A percentile compares a stretch with the other conserved stretches of the same genome.
These are phyloP conservation scores for Stephania japonica DNA, from an alignment of 164 flowering plant genomes.

Conservation along the genomic window DNA sequence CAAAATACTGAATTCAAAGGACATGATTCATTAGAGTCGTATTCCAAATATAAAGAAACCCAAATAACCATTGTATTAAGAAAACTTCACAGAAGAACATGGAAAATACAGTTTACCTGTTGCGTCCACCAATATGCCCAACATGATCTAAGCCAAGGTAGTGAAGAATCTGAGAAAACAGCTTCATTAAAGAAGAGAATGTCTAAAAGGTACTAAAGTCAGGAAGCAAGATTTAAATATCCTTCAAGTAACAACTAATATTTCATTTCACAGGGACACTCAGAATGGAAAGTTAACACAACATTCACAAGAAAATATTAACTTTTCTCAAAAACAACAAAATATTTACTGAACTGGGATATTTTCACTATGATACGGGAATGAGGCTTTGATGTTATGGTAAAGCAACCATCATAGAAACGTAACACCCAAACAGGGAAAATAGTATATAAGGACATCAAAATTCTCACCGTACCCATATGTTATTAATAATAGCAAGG, in stretches of 20 bases:
- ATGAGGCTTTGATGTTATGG: not conserved
- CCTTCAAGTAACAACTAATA: not conserved
- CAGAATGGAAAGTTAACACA: not conserved
- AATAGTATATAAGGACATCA: no score
- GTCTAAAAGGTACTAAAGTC: not conserved
- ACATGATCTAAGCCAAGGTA: constrained; percentile 98
- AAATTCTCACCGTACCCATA: no score
- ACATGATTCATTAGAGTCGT: constrained; percentile 7
- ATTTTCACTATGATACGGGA: not conserved
- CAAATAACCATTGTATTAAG: not conserved
- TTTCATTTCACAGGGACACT: not conserved
- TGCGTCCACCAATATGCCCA: constrained; percentile 94
- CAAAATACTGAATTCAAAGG: constrained; percentile 40
- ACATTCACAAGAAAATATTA: not conserved
- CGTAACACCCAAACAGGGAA: not conserved
- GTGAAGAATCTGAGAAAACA: constrained; percentile 78
- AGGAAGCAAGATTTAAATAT: not conserved
- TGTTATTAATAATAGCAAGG: no score
- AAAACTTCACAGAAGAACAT: not conserved
- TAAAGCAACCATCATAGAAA: not conserved
- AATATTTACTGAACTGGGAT: not conserved
- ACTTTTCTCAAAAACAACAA: no score
- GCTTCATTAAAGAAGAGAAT: constrained; percentile 11
- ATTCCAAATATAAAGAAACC: not conserved
- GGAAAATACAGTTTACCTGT: constrained; percentile 41